Conservation (phyloP, 768 basidiomycete genomes). For the Vishniacozyma victoriae region DNA sequence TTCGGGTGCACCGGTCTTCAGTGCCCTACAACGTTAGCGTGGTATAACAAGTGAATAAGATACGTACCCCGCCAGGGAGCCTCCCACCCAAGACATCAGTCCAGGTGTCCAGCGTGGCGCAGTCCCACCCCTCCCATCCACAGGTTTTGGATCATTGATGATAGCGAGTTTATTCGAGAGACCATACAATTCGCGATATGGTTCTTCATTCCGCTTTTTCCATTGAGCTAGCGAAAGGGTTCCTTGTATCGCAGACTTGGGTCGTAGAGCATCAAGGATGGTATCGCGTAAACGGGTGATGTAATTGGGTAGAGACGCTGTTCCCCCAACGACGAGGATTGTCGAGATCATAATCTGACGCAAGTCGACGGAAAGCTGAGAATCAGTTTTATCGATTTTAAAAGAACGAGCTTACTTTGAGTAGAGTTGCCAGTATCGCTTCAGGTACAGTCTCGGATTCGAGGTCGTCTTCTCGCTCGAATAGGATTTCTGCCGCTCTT, state of each 20-base stretch:
- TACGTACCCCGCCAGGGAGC: constrained; percentile 79
- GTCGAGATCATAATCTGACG: constrained; percentile 75
- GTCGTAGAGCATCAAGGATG: not conserved
- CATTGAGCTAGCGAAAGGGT: constrained; percentile 1
- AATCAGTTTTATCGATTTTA: constrained; percentile 9
- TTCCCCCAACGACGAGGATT: constrained; percentile 82
- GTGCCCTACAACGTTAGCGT: constrained; percentile 52
- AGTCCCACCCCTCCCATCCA: constrained; percentile 54
- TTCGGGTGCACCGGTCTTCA: constrained; percentile 82
- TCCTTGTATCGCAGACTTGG: too few species aligned
- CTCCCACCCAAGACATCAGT: constrained; percentile 84
- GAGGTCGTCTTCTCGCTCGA: constrained; percentile 61
- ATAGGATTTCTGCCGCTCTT: constrained; percentile 80
- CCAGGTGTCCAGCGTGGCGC: constrained; percentile 83
- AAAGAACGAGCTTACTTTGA: constrained; percentile 57
- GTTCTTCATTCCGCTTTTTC: constrained; percentile 55
- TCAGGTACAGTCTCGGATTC: constrained; percentile 81
- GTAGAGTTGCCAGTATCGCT: constrained; percentile 66
- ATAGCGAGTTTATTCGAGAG: constrained; percentile 70
- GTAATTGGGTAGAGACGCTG: constrained; percentile 85
- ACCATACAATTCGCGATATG: constrained; percentile 66
- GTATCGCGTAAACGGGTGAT: constrained; percentile 71
- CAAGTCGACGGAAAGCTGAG: constrained; percentile 80
- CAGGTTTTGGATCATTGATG: constrained; percentile 62
- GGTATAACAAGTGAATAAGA: not conserved